Base-by-base conservation (phyloP, 306 rosid species). In the Acacia acuminata region DNA sequence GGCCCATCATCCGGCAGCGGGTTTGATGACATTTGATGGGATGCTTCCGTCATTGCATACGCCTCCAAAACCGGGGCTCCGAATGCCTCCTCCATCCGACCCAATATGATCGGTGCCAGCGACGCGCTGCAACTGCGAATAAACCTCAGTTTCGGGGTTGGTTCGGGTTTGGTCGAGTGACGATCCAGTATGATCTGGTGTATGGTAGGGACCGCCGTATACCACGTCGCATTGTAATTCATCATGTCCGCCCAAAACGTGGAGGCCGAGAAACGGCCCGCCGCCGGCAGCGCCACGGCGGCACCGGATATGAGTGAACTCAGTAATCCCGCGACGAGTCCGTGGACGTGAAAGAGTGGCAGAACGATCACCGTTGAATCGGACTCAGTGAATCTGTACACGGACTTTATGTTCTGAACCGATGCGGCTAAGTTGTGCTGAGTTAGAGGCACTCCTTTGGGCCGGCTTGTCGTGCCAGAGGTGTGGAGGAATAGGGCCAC, bases 161-260 rank as follows among this genome's bases (percentile, higher is more conserved):
- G 87, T 77, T 90, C 94, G 3, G 98, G 96, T 20, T 85, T 89
- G 45, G 25, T 84, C 36, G 42, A 20, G 80, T 96, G 98, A 19
- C 97, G 94, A n/a, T 96, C 98, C 12, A 96, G 86, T 36, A 96
- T 80, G 85, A 96, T 96, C 84, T 93, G 99, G 83, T 96, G 99
- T 61, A 96, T 92, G n/a, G 99, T 96, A 2, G 97, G 99, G 34
- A 96, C 99, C 10, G 97, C 92, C 0, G 98, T 96, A 85, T 96
- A 96, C 98, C 99, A 96, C 73, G 99, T 93, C 45, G 94, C 97
- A 30, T 80, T 81, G 66, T 86, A 87, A 6, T 77, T 27, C 16
- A 70, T 10, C 99, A 96, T 96, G 84, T 96, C 99, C 7, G 85
- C 56, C 98, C 97, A 96, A 71, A 96, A 96, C 55, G 94, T 75